Evolutionary conservation across 768 basidiomycete genomes (phyloP), one percentile per base, ranked within the genome.

Genomic region (Termitomyces sp.): DNA sequence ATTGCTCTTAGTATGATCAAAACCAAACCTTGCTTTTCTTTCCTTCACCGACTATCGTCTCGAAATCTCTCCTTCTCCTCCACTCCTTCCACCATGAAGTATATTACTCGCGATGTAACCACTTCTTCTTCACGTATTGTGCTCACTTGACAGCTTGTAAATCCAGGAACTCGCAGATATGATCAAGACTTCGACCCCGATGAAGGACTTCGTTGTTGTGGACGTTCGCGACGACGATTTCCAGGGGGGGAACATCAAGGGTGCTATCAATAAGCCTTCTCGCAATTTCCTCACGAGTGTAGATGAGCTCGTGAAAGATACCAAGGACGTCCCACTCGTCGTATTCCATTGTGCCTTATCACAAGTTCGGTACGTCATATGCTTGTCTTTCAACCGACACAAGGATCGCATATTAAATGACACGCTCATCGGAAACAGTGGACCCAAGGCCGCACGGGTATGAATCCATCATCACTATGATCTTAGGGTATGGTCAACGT

Each of bases 161-260:
- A 47, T 42, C 26, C 68, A 93, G 91, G 84, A 89, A 67, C 83
- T 93, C 47, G 86, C 85, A 20, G 71, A 73, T 32, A 69, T 91
- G 58, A 85, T 93, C 63, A 91, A 87, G 71, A 83, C 78, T 55
- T 85, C 85, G 65, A 72, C 75, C 33, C 73, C 82, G 8, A 72
- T 76, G 65, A 82, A 83, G 68, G 89, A 93, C 67, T 93, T 86
- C 67, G 69, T 87, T 32, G 79, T 94, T 44, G 81, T 94, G 40
- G 92, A 94, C 69, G 92, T 94, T 33, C 86, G 92, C n/a, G 91
- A 92, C 69, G 82, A 86, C 56, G 92, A 94, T 62, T 89, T 79
- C 71, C 75, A 68, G 12, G 92, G 92, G 62, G 92, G 92, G 37
- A 88, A 93, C 68, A 91, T 94, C 69, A 84, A 80, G 62, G 79